Conservation (phyloP, 2,329 filamentous ascomycete genomes). For the Leptographium radiaticola region DNA sequence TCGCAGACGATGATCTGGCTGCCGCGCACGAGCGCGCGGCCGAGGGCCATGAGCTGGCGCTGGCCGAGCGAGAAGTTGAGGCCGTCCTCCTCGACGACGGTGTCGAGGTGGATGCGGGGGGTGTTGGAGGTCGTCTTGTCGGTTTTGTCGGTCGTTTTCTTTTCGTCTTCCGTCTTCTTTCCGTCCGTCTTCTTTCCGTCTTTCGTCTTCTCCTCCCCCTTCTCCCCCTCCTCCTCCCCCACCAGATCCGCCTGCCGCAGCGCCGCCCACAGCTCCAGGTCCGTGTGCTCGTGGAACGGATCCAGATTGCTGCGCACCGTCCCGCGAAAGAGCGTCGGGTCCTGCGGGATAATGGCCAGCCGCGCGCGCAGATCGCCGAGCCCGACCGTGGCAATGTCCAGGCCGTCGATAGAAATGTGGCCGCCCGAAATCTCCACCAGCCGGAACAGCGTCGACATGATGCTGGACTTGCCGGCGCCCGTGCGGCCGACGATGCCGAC, state of each 20-base stretch:
- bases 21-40: slow-evolving; percentile 74
- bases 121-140: slow-evolving; percentile 15
- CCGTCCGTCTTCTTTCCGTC: background rate
- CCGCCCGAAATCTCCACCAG: slow-evolving; percentile 53
- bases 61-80: slow-evolving; percentile 93
- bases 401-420: slow-evolving; percentile 49
- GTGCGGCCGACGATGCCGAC: slow-evolving; percentile 74
- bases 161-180: background rate
- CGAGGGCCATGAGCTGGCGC: slow-evolving; percentile 88
- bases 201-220: background rate
- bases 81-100: slow-evolving; percentile 80
- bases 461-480: slow-evolving; percentile 70
- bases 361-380: slow-evolving; percentile 64
- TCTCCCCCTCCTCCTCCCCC: slow-evolving; percentile 22
- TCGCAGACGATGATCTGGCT: slow-evolving; percentile 93
- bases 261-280: slow-evolving; percentile 66
- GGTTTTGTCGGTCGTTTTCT: background rate
- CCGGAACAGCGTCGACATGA: slow-evolving; percentile 73
- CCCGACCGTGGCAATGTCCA: slow-evolving; percentile 60
- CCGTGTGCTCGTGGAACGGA: slow-evolving; percentile 65
- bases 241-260: slow-evolving; percentile 64
- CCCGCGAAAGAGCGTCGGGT: slow-evolving; percentile 70
- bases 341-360: slow-evolving; percentile 72
- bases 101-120: slow-evolving; percentile 70
- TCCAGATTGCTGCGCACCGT: slow-evolving; percentile 71